These are phyloP conservation scores for Phytophthora constricta DNA, from an alignment of 352 stramenopile genomes.

Conservation along the genomic window DNA sequence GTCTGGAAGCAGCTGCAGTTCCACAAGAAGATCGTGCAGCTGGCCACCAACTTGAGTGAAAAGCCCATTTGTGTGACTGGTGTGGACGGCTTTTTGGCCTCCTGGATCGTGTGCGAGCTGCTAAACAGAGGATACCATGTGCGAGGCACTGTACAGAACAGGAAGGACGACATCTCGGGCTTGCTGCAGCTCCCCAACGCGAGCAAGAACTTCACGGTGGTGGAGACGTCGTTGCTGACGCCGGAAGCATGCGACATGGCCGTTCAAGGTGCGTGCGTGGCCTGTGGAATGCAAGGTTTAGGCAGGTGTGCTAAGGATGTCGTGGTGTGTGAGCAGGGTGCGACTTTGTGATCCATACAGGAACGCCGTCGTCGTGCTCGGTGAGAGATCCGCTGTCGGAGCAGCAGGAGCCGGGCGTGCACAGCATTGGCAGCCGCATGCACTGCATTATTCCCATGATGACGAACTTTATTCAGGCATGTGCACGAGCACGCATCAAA, in stretches of 20 bases:
- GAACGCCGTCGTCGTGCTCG: slow-evolving; percentile 86
- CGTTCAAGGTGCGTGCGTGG: slow-evolving; percentile 59
- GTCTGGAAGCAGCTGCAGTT: slow-evolving; percentile 87
- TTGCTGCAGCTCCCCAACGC: slow-evolving; percentile 73
- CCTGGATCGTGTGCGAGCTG: slow-evolving; percentile 87
- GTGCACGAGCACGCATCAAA: slow-evolving; percentile 80
- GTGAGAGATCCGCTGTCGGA: slow-evolving; percentile 87
- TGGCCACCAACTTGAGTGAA: slow-evolving; percentile 72
- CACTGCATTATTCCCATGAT: slow-evolving; percentile 93
- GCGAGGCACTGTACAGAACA: slow-evolving; percentile 86
- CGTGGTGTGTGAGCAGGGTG: slow-evolving; percentile 43
- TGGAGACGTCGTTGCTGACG: slow-evolving; percentile 88
- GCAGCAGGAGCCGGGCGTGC: slow-evolving; percentile 83
- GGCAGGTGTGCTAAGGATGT: not conserved
- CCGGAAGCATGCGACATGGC: slow-evolving; percentile 88
- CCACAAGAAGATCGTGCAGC: slow-evolving; percentile 82
- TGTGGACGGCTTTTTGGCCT: slow-evolving; percentile 85
- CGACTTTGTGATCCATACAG: slow-evolving; percentile 92
- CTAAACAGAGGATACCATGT: slow-evolving; percentile 81
- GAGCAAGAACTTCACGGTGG: slow-evolving; percentile 83
- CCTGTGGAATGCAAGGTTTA: not conserved
- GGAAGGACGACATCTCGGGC: slow-evolving; percentile 85
- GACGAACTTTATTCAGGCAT: slow-evolving; percentile 92
- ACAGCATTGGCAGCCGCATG: slow-evolving; percentile 90
- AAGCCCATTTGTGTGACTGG: slow-evolving; percentile 89